Base-by-base conservation (phyloP, 768 basidiomycete species). In the Asterophora lycoperdoides region DNA sequence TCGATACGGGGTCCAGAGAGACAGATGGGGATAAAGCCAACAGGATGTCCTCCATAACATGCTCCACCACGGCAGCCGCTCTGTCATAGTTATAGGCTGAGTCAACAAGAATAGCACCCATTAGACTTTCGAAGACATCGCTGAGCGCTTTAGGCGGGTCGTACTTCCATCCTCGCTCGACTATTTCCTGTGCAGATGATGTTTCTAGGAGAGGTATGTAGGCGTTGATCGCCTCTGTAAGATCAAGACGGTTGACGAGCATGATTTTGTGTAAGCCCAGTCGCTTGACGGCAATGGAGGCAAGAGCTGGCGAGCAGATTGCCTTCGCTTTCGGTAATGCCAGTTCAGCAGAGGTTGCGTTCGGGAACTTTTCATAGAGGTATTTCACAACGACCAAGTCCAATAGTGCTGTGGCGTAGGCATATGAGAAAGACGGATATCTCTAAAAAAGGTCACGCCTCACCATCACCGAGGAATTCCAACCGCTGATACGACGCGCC, bases 381-480 rank as follows among this genome's bases (percentile, higher is more conserved):
- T 87, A 83, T 15, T 81, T 70, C 60, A 86, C 75, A 33, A 92
- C 79, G 36, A 84, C 86, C 20, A 90, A 64, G 55, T 88, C 81
- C 20, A 89, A 71, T 20, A 90, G 65, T 28, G 86, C 88, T 89
- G 56, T 23, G 18, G 50, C 14, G 52, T 15, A 44, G 2, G 44
- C 10, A 42, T 36, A 3, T 59, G 55, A 10, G 41, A 28, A 41
- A 29, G 14, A 29, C 15, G 26, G 17, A 43, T 35, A 26, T 41
- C 37, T 8, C 14, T 10, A 30, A 30, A 8, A 32, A 48, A 34
- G 26, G 11, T 35, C 40, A 38, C 5, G 19, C 61, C 81, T 68
- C 62, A 92, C 91, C 88, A 61, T 95, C 93, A 28, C 93, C 93
- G 2, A 95, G 74, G 57, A 92, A 93, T 57, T 95, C 93, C 9